Conservation (phyloP, 441 rosid genomes). For the Populus hybrid region DNA sequence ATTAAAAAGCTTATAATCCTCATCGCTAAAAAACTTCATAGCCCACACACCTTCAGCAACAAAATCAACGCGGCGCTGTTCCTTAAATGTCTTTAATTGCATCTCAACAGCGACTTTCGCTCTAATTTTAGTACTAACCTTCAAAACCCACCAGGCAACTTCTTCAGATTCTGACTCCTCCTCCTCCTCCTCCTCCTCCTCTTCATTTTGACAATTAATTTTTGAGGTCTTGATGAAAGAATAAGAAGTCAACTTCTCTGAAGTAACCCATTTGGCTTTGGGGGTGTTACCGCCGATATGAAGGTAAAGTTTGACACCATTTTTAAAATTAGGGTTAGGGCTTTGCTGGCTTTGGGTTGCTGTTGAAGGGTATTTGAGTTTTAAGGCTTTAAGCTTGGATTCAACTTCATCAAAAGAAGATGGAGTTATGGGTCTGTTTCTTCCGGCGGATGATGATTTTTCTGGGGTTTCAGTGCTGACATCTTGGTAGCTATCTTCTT, state of each 20-base stretch:
- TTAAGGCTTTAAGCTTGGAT: constrained; percentile 63
- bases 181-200: constrained; percentile 47
- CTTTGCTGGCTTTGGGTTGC: not conserved
- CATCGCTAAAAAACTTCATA: constrained; percentile 57
- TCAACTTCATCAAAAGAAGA: constrained; percentile 77
- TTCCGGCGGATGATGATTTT: constrained; percentile 34
- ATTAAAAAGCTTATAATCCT: constrained; percentile 52
- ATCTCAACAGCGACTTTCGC: constrained; percentile 60
- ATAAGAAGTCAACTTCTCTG: constrained; percentile 65
- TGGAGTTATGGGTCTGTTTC: constrained; percentile 42
- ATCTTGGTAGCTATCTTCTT: constrained; percentile 50
- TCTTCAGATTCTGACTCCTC: constrained; percentile 35
- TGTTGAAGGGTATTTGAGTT: constrained; percentile 71
- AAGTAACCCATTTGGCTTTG: constrained; percentile 86
- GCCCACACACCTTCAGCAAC: constrained; percentile 89
- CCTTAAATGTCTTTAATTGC: constrained; percentile 68
- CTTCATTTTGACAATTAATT: constrained; percentile 24
- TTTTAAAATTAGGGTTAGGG: constrained; percentile 37
- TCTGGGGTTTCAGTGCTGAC: constrained; percentile 49
- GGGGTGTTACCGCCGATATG: constrained; percentile 83
- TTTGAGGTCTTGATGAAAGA: constrained; percentile 50
- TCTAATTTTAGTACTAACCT: constrained; percentile 58
- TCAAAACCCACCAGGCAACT: constrained; percentile 72
- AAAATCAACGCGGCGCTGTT: constrained; percentile 87
- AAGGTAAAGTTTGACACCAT: constrained; percentile 70